These are phyloP conservation scores for Cyclocybe aegerita DNA, from an alignment of 768 basidiomycete genomes.

Conservation along the genomic window DNA sequence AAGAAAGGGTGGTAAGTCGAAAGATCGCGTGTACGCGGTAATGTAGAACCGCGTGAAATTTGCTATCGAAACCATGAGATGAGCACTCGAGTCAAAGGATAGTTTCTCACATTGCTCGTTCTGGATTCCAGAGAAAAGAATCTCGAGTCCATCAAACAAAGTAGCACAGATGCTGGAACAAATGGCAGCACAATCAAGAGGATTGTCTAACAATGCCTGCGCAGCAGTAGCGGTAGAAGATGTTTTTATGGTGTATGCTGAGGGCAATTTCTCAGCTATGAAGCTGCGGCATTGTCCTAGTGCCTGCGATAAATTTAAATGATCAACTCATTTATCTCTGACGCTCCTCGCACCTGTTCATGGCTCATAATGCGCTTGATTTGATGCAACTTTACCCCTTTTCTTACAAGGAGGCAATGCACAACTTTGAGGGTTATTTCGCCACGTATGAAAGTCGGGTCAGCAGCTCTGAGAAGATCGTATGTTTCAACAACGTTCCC, in stretches of 20 bases:
- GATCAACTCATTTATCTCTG: not conserved
- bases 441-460: constrained; percentile 54
- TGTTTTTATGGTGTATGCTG: constrained; percentile 51
- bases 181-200: constrained; percentile 64
- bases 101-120: constrained; percentile 45
- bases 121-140: constrained; percentile 65
- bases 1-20: constrained; percentile 15
- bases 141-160: constrained; percentile 60
- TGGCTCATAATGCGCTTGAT: constrained; percentile 70
- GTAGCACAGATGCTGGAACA: constrained; percentile 65
- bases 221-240: constrained; percentile 77
- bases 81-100: not conserved
- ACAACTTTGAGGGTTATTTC: constrained; percentile 58
- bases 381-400: constrained; percentile 53
- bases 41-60: constrained; percentile 75
- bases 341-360: constrained; percentile 59
- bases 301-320: constrained; percentile 43
- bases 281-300: constrained; percentile 77
- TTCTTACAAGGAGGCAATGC: constrained; percentile 67
- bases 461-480: constrained; percentile 53
- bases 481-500: constrained; percentile 77
- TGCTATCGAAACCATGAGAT: constrained; percentile 32
- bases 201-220: constrained; percentile 39
- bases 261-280: constrained; percentile 51
- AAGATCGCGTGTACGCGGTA: constrained; percentile 37